Percentiles rank a stretch among this genome's conserved stretches.
These are phyloP conservation scores for Pontederia paniculata DNA, from an alignment of 176 grass and related monocot species.

Conservation along the genomic window DNA sequence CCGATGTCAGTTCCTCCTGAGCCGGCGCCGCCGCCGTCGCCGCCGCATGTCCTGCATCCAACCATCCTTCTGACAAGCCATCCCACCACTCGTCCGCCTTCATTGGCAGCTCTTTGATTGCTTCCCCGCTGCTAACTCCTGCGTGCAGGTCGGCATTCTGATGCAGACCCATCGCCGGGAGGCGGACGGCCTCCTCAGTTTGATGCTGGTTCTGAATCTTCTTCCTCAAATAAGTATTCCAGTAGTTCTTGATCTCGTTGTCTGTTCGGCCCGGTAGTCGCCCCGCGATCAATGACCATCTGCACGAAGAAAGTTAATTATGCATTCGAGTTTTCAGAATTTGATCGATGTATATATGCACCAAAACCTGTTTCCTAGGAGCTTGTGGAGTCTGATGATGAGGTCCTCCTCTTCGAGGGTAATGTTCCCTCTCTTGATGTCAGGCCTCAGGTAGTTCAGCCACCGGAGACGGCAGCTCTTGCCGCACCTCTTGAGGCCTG, in stretches of 20 bases:
- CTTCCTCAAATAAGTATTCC: slow-evolving; percentile 20
- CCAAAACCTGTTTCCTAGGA: background rate
- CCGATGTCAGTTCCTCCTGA: no score
- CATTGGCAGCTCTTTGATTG: no score
- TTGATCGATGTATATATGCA: background rate
- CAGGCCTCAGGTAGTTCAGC: slow-evolving; percentile 33
- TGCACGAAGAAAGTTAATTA: background rate
- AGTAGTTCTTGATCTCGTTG: slow-evolving; percentile 15
- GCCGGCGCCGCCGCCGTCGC: no score
- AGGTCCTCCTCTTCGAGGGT: slow-evolving; percentile 28
- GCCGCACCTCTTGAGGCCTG: slow-evolving; percentile 2
- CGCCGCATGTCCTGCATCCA: no score
- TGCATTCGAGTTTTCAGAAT: background rate
- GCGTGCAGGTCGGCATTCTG: no score
- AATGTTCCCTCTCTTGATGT: slow-evolving; percentile 40
- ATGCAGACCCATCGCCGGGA: no score
- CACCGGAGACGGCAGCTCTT: slow-evolving; percentile 34
- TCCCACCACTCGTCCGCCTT: no score
- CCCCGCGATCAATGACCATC: slow-evolving; percentile 35
- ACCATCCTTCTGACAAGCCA: no score
- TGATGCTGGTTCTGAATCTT: background rate
- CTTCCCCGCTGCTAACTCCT: no score
- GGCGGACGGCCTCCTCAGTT: no score
- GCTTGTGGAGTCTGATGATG: slow-evolving; percentile 26
- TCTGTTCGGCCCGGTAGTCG: slow-evolving; percentile 6